Conservation (phyloP, 192 early-diverging fungal genomes). For the Coemansia sp. region DNA sequence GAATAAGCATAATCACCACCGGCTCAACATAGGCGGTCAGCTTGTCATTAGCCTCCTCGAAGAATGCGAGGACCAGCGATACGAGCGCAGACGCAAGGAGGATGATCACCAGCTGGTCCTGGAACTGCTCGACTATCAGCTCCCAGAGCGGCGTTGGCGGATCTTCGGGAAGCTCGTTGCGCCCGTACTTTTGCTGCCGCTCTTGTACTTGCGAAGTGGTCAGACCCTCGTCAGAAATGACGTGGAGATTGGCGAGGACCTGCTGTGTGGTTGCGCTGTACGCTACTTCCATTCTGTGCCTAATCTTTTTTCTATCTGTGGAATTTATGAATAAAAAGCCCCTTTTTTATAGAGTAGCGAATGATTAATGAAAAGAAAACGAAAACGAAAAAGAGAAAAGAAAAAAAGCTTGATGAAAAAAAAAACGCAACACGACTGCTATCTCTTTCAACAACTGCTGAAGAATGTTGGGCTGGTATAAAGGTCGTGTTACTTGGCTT, state of each 20-base stretch:
- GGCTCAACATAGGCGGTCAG: constrained; percentile 96
- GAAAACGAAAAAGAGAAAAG: background rate
- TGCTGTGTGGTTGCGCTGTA: constrained; percentile 64
- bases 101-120: constrained; percentile 98
- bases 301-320: background rate
- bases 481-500: too few species aligned
- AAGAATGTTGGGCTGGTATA: too few species aligned
- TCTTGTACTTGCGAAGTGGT: constrained; percentile 61
- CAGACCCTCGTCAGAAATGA: constrained; percentile 66
- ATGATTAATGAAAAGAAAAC: constrained; percentile 2
- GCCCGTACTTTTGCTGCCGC: constrained; percentile 67
- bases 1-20: constrained; percentile 94
- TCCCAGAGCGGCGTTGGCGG: constrained; percentile 88
- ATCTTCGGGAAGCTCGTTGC: constrained; percentile 90
- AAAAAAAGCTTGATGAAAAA: background rate
- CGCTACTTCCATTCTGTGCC: constrained; percentile 61
- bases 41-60: constrained; percentile 74
- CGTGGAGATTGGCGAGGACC: constrained; percentile 69
- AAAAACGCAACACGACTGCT: background rate
- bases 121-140: constrained; percentile 95
- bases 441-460: too few species aligned
- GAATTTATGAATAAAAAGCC: background rate
- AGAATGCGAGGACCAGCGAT: constrained; percentile 88
- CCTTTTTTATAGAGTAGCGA: background rate
- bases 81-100: constrained; percentile 86